These are phyloP conservation scores for Helianthus annuus DNA, from an alignment of 129 eudicot genomes.

Conservation along the genomic window DNA sequence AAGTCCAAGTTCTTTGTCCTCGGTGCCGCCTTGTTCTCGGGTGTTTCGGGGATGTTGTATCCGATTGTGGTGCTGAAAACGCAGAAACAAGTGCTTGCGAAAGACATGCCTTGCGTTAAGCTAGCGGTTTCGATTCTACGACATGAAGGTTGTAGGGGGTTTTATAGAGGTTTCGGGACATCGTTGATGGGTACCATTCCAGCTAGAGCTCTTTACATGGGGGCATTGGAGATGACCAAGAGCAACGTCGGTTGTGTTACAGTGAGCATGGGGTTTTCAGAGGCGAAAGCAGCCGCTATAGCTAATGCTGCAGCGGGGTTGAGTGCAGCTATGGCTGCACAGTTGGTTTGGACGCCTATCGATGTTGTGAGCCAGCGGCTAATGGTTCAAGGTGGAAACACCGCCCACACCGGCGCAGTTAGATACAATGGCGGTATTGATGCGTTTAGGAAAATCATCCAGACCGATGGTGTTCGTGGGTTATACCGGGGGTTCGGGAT, in stretches of 20 bases:
- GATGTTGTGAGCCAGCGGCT: constrained; percentile 94
- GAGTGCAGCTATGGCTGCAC: constrained; percentile 84
- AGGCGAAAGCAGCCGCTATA: constrained; percentile 55
- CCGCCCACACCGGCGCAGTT: constrained; percentile 23
- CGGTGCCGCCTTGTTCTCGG: constrained; percentile 81
- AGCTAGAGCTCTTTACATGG: constrained; percentile 85
- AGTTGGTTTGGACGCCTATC: constrained; percentile 87
- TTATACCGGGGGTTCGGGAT: constrained; percentile 86
- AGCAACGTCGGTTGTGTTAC: constrained; percentile 71
- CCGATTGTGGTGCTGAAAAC: constrained; percentile 89
- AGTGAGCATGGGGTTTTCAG: constrained; percentile 63
- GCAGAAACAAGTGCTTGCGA: constrained; percentile 60
- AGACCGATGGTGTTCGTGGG: constrained; percentile 67
- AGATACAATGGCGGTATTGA: constrained; percentile 70
- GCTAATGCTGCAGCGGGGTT: constrained; percentile 84
- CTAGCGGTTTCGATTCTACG: constrained; percentile 49
- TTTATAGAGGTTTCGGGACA: constrained; percentile 82
- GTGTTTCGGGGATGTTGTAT: constrained; percentile 73
- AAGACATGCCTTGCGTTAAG: constrained; percentile 48
- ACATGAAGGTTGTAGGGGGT: constrained; percentile 66
- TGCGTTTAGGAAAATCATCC: constrained; percentile 67
- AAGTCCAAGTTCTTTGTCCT: constrained; percentile 81
- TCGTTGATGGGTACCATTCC: constrained; percentile 87
- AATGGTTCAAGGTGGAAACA: constrained; percentile 71
- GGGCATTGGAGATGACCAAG: constrained; percentile 82